A percentile compares a stretch with the other conserved stretches of the same genome.
Evolutionary conservation across 805 yeast species (phyloP).

Genomic region (Ogataea allantospora): DNA sequence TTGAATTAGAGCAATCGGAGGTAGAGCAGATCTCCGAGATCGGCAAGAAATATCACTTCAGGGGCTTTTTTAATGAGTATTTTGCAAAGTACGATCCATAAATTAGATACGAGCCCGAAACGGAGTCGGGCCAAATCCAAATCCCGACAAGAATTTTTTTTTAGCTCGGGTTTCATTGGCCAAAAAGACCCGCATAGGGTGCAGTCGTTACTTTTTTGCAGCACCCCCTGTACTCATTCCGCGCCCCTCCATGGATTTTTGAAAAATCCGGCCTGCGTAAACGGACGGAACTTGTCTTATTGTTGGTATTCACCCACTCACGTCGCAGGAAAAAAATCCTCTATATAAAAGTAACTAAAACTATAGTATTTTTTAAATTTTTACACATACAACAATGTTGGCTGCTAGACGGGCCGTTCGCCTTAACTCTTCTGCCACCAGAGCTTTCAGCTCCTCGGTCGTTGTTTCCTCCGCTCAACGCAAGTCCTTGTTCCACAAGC

Average conservation of each 20-base stretch:
- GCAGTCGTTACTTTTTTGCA: conserved; percentile 1
- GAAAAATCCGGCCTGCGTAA: not conserved
- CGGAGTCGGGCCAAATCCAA: not conserved
- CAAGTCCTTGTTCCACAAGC: conserved; percentile 22
- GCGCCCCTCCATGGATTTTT: conserved; percentile 1
- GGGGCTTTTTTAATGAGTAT: conserved; percentile 25
- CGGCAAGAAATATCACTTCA: conserved; percentile 36
- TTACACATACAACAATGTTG: conserved; percentile 6
- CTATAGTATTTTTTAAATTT: not conserved
- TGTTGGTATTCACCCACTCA: conserved; percentile 5
- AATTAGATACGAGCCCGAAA: not conserved
- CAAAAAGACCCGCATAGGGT: not conserved
- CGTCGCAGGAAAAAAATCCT: conserved; percentile 6
- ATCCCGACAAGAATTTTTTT: not conserved
- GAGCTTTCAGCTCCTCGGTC: conserved; percentile 24
- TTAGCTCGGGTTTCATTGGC: conserved; percentile 3
- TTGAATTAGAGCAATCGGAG: conserved; percentile 53
- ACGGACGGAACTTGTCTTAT: not conserved
- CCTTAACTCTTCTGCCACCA: conserved; percentile 11
- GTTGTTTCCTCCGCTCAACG: conserved; percentile 19
- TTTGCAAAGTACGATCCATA: conserved; percentile 18
- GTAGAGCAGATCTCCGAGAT: conserved; percentile 39
- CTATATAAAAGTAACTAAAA: not conserved
- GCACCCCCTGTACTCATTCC: conserved; percentile 7
- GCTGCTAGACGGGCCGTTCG: conserved; percentile 14